phyloP scores from a whole-genome alignment of 2,329 filamentous ascomycete species.

The Clarireedia homoeocarpa region DNA sequence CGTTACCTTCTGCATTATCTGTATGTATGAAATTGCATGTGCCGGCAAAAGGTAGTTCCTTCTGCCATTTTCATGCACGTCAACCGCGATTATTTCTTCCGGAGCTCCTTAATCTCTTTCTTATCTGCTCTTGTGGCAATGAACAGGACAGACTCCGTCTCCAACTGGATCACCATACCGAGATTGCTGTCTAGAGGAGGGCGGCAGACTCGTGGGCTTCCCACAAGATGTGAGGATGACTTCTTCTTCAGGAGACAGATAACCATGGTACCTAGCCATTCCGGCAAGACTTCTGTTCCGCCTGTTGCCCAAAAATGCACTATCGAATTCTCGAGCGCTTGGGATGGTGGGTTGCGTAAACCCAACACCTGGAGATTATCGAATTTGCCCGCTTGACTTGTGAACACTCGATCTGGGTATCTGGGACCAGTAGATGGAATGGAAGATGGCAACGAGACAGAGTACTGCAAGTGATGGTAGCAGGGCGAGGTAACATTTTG shows the following conservation, averaged over 20 bases:
- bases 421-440: not conserved
- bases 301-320: too few species aligned
- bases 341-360: not conserved
- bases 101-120: not conserved
- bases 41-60: constrained; percentile 3
- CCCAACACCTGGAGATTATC: not conserved
- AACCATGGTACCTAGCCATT: not conserved
- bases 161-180: not conserved
- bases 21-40: not conserved
- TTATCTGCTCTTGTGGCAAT: not conserved
- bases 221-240: not conserved
- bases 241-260: not conserved
- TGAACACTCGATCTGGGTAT: not conserved
- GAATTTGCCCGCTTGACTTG: not conserved
- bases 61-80: not conserved
- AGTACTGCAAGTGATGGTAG: not conserved
- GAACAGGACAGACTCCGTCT: not conserved
- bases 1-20: not conserved
- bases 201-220: not conserved
- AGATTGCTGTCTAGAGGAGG: not conserved
- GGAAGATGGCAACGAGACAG: not conserved
- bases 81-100: not conserved
- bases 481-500: not conserved
- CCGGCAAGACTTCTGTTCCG: not conserved
- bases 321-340: not conserved